Base-by-base conservation (phyloP, 2,329 filamentous ascomycete genomes). In the Cladosporium sp. region DNA sequence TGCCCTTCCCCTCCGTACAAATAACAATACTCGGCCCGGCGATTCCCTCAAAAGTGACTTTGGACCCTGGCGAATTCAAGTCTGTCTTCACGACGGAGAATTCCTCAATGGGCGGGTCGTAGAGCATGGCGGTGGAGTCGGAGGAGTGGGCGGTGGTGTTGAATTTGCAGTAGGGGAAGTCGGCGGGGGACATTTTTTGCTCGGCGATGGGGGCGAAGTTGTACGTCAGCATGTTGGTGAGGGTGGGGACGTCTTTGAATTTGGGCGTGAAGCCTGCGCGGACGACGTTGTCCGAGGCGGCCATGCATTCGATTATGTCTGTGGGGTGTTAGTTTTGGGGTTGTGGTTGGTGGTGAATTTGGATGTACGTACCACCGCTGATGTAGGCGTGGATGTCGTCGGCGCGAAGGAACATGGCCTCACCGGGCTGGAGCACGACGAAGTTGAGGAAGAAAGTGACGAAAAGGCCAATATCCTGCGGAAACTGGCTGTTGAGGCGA, bases 241-340 rank as follows among this genome's bases (percentile, higher is more conserved):
- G 77, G 0, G 90, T 97, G 48, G 83, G 73, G 18, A 97, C 88
- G 60, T 98, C 93, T 73, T 97, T 96, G 79, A 95, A 98, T 68
- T 98, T 98, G 50, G 93, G 93, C 0, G 93, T 98, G 70, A 98
- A 93, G 38, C 93, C 93, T 0, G 93, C 93, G 50, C 93, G 89
- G 45, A 98, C 91, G 30, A 98, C 93, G 59, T 98, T 98, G 78
- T 98, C 93, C n/a, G 88, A 95, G 7, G 89, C 86, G 0, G 93
- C 93, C 93, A 98, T 98, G 76, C 93, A 98, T 72, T 98, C 93
- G 67, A 98, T 90, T 59, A 98, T 95, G 64, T 98, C 92, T 72
- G 53, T 7, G n/a, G 2, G 6, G 7, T 16, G 38, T 47, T 20
- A 49, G 38, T 25, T 18, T 8, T 43, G 22, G 6, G 6, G 15